A percentile compares a stretch with the other conserved stretches of the same genome.
These are phyloP conservation scores for Wallacemonas sp. DNA, from an alignment of 208 protist species.

Conservation along the genomic window DNA sequence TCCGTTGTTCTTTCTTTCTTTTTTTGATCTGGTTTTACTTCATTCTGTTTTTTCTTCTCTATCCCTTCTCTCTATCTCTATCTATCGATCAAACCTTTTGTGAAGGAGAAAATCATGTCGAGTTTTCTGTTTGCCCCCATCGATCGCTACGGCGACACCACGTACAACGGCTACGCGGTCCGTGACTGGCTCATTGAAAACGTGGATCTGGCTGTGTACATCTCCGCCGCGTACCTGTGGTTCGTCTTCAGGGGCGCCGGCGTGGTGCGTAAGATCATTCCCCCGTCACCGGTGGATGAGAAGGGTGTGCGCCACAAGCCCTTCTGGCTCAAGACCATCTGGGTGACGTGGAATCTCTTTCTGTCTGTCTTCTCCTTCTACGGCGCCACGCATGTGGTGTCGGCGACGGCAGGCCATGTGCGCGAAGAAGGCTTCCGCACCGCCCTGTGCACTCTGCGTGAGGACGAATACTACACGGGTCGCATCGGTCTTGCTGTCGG, in stretches of 20 bases:
- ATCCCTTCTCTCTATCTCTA: no score
- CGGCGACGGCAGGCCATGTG: slow-evolving; percentile 36
- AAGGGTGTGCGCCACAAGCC: slow-evolving; percentile 35
- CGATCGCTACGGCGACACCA: slow-evolving; percentile 51
- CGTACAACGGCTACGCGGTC: slow-evolving; percentile 69
- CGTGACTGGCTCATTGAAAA: slow-evolving; percentile 53
- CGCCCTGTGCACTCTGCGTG: slow-evolving; percentile 65
- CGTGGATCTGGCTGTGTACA: slow-evolving; percentile 58
- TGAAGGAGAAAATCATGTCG: no score
- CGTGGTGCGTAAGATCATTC: slow-evolving; percentile 30
- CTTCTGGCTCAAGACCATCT: slow-evolving; percentile 33
- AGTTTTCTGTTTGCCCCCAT: slow-evolving; percentile 20
- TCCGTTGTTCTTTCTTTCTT: no score
- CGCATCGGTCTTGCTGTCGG: slow-evolving; percentile 66
- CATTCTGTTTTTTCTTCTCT: no score
- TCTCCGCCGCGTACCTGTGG: slow-evolving; percentile 38
- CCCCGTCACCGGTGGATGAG: slow-evolving; percentile 23
- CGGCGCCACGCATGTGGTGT: slow-evolving; percentile 63
- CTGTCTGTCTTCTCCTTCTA: slow-evolving; percentile 83
- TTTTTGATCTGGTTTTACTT: no score
- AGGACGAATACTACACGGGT: slow-evolving; percentile 55
- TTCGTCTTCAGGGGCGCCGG: slow-evolving; percentile 54
- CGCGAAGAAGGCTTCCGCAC: slow-evolving; percentile 53
- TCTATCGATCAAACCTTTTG: no score
- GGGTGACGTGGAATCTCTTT: slow-evolving; percentile 90